Evolutionary conservation across 805 yeast genomes (phyloP), one percentile per base, ranked within the genome.

Genomic region (Wickerhamomyces chambardii): DNA sequence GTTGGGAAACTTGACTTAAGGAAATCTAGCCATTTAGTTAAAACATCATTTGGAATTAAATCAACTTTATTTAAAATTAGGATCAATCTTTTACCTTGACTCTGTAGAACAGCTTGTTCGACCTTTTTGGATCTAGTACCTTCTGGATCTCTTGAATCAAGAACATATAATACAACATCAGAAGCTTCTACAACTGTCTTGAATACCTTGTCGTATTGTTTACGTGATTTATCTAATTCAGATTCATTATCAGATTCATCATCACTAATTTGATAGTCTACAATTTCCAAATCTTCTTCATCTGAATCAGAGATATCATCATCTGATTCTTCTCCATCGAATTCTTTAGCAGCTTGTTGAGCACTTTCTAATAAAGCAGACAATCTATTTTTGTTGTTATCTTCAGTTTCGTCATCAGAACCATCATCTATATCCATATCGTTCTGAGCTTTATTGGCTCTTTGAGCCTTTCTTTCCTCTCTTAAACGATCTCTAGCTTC

Each of bases 71-170:
- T 92, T 47, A 92, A 64, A 31, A 90, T 73, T 47, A 87, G 73
- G 37, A 92, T 84, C 43, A 92, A 69, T 53, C 97, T 74, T 59
- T 92, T 92, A 35, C 78, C 77, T 40, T 84, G 83, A 47, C 76
- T 73, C 51, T 79, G 81, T 40, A 89, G 62, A 31, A 92, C 86
- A 3, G 94, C 84, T 55, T 85, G 83, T 66, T 92, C 98, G 29
- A 92, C 89, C 54, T 77, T 85, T 55, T 78, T 76, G 8, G 97
- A 87, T 53, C 98, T 76, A 3, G 97, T 90, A 15, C 86, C 79
- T 58, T 85, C 95, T 36, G 98, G 98, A 59, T 92, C 96, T 59
- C 98, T 79, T 2, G 98, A 95, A 61, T 90, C 98, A 52, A 90
- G 64, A n/a, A 90, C 96, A 53, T 92, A 90, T 37, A 89, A 67